Conservation (phyloP, 78 protist genomes). For the Chrysochromulina tobinii region DNA sequence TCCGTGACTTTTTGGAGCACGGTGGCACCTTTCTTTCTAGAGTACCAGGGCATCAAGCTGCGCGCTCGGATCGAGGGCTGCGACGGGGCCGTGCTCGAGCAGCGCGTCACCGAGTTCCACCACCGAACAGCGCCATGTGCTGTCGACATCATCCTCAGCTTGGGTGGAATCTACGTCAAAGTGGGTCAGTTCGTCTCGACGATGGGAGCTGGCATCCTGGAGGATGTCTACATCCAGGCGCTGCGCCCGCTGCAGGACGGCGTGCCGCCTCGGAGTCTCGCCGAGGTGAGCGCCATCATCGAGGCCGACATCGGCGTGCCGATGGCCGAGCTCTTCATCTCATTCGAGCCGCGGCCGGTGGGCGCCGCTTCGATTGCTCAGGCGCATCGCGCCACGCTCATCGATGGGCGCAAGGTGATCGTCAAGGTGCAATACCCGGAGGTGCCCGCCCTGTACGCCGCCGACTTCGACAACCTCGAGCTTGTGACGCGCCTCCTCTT, state of each 20-base stretch:
- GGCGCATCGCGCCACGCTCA: slow-evolving; percentile 52
- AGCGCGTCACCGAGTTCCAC: too few species aligned
- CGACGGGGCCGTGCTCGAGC: too few species aligned
- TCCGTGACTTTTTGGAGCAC: too few species aligned
- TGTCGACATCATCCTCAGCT: too few species aligned
- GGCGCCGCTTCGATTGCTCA: slow-evolving; percentile 61
- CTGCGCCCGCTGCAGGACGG: slow-evolving; percentile 11
- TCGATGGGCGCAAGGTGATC: slow-evolving; percentile 48
- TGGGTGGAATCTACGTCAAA: slow-evolving; percentile 57
- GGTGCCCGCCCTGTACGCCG: slow-evolving; percentile 4
- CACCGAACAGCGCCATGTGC: too few species aligned
- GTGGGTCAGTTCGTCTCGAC: slow-evolving; percentile 25
- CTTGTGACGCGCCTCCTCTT: not conserved
- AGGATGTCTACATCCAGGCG: slow-evolving; percentile 3
- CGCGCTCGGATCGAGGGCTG: too few species aligned
- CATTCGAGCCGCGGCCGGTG: slow-evolving; percentile 20
- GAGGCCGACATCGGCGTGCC: not conserved
- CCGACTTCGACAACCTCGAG: not conserved
- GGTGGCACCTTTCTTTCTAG: too few species aligned
- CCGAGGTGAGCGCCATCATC: not conserved
- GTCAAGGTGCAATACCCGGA: slow-evolving; percentile 57
- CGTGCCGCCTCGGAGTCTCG: slow-evolving; percentile 16
- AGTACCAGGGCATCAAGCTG: too few species aligned
- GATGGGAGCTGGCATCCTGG: slow-evolving; percentile 34
- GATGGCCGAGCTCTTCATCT: not conserved